A percentile compares a stretch with the other conserved stretches of the same genome.
phyloP scores from a whole-genome alignment of 305 asterid species.

The Fraxinus velutina region DNA sequence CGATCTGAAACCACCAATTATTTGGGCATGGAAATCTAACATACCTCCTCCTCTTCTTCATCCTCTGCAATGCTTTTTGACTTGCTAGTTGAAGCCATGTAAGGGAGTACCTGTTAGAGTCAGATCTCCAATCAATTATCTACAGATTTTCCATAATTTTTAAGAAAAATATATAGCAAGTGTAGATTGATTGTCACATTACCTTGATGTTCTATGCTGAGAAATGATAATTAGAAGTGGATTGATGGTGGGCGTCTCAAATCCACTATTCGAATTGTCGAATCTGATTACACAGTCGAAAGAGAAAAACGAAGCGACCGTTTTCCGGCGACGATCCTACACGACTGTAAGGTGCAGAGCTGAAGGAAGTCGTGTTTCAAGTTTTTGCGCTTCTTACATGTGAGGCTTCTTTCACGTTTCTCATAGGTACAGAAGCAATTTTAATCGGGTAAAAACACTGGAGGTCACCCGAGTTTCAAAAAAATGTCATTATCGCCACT shows the following conservation, averaged over 20 bases:
- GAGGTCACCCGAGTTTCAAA: too few relatives aligned
- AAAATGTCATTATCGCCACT: too few relatives aligned
- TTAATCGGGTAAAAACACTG: too few relatives aligned
- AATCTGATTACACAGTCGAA: background rate
- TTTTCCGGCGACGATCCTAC: background rate
- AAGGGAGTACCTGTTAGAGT: background rate
- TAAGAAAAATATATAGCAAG: too few relatives aligned
- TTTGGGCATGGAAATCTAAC: background rate
- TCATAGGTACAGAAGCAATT: too few relatives aligned
- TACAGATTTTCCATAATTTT: background rate
- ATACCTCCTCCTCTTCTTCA: slow-evolving; percentile 40
- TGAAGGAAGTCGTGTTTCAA: background rate
- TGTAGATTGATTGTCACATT: background rate
- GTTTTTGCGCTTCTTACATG: background rate
- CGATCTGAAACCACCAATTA: background rate
- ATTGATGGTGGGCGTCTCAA: background rate
- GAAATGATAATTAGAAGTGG: background rate
- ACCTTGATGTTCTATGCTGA: background rate
- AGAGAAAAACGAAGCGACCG: background rate
- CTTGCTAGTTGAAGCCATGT: slow-evolving; percentile 36
- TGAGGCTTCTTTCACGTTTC: too few relatives aligned
- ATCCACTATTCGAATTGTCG: background rate
- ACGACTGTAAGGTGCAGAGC: background rate
- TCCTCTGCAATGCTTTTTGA: slow-evolving; percentile 35
- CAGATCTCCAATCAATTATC: background rate